Base-by-base conservation (phyloP, 139 green algal species). In the Haematococcus lacustris region DNA sequence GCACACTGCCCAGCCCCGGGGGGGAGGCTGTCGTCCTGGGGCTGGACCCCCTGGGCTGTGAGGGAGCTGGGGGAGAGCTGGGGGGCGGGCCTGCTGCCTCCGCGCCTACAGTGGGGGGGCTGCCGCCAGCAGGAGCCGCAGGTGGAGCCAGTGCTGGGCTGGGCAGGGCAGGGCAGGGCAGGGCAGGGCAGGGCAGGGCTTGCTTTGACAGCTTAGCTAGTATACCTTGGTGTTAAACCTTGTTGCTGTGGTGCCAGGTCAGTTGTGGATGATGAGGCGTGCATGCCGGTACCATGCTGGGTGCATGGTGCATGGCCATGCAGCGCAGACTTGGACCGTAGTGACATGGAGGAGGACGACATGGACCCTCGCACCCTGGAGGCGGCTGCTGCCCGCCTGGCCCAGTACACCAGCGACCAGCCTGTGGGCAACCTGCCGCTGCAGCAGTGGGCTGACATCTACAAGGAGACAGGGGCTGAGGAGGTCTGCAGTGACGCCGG, bases 361-460 rank as follows among this genome's bases (percentile, higher is more conserved):
- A 68, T 90, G 9, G 87, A 88, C 74, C 84, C 88, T 0, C 80
- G 86, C 65, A 90, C 86, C 4, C 74, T 92, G 64, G 66, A 68
- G 53, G 69, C 80, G 40, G 88, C 86, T 32, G 88, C 74, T 25
- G 86, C 83, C 1, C 74, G 82, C 17, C 79, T 92, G 74, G 86
- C 82, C 5, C 75, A 88, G 23, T 85, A 77, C 70, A 92, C 86
- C 1, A 83, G 69, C 21, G 76, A 84, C 0, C 47, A 85, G 59
- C 50, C 76, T 79, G 68, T 34, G 34, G 69, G 30, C 17, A 61
- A 66, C 32, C 66, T 83, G 78, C 78, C 80, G 0, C 74, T 79
- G 51, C 69, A 82, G 68, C 83, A 90, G 70, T 92, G 84, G 68
- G 76, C 81, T 1, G 87, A 92, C 57, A 33, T 92, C 26, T 92